Conservation (phyloP, 805 yeast genomes). For the Metschnikowia matae region DNA sequence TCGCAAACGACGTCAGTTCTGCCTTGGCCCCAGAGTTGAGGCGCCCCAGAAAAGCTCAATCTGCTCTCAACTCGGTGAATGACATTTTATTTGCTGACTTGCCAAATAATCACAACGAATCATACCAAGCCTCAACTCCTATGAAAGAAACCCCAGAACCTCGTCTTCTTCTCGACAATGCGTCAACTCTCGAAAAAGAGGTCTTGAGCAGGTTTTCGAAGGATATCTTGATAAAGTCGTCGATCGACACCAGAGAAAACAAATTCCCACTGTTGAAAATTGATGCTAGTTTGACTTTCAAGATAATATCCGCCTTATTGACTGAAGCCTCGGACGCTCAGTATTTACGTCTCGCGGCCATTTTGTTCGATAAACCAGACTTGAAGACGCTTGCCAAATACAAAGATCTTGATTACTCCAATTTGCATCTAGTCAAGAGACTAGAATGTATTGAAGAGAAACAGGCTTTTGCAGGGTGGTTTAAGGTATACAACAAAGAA, state of each 20-base stretch:
- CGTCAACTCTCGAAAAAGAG: constrained; percentile 12
- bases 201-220: neutral
- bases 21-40: constrained; percentile 32
- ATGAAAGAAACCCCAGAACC: constrained; percentile 13
- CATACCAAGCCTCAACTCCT: constrained; percentile 24
- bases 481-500: constrained; percentile 40
- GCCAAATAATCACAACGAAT: constrained; percentile 21
- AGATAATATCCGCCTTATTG: constrained; percentile 15
- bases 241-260: constrained; percentile 21
- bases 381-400: constrained; percentile 1
- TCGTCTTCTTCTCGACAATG: constrained; percentile 1
- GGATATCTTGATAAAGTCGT: constrained; percentile 16
- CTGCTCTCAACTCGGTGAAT: constrained; percentile 39
- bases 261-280: constrained; percentile 23
- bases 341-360: constrained; percentile 56
- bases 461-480: constrained; percentile 52
- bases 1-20: constrained; percentile 45
- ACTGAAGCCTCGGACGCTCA: constrained; percentile 22
- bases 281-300: constrained; percentile 15
- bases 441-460: constrained; percentile 32
- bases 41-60: constrained; percentile 9
- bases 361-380: constrained; percentile 44
- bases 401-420: constrained; percentile 11
- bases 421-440: constrained; percentile 14
- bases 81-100: constrained; percentile 46